These are phyloP conservation scores for Gossypium gossypioides DNA, from an alignment of 441 rosid species.

Conservation along the genomic window DNA sequence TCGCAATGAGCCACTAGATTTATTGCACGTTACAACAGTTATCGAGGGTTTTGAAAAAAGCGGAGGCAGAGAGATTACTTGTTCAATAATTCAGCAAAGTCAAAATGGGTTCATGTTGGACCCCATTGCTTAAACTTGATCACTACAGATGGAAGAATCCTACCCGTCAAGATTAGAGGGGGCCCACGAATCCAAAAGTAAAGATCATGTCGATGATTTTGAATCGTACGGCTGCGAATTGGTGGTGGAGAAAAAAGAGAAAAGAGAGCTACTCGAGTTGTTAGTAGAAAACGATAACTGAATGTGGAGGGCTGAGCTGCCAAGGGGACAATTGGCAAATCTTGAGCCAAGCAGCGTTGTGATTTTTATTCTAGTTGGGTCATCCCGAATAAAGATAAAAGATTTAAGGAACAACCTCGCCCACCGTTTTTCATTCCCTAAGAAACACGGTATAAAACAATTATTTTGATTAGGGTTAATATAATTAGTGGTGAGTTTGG, in stretches of 20 bases:
- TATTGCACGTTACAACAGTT: neutral
- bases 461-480: neutral
- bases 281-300: neutral
- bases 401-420: neutral
- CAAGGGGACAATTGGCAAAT: conserved; percentile 2
- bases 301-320: neutral
- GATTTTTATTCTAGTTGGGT: neutral
- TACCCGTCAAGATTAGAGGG: neutral
- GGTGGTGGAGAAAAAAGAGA: neutral
- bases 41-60: neutral
- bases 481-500: too few species aligned
- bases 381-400: neutral
- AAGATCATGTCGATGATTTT: neutral
- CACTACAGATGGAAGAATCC: neutral
- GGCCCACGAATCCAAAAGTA: conserved; percentile 6
- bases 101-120: neutral
- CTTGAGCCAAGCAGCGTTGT: neutral
- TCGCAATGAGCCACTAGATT: neutral
- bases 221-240: neutral
- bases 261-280: neutral
- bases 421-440: neutral
- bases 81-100: conserved; percentile 1
- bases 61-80: neutral
- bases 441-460: neutral
- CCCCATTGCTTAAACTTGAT: neutral